Evolutionary conservation across 306 rosid genomes (phyloP), one percentile per base, ranked within the genome.

Genomic region (Amphicarpaea edgeworthii): DNA sequence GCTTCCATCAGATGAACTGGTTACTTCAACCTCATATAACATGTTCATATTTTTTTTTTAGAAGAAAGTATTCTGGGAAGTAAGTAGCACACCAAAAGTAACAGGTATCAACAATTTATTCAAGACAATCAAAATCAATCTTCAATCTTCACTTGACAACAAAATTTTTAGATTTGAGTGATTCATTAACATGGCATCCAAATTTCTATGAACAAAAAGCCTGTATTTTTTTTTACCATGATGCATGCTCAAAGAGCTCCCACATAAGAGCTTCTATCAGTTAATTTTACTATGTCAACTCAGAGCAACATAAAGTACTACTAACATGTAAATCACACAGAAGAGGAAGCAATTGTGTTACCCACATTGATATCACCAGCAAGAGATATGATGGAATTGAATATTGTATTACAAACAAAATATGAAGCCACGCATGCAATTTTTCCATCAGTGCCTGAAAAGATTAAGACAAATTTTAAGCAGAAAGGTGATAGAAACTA

Each of bases 381-480:
- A 77, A 70, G 93, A 17, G 85, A 64, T 76, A 90, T 30, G 85
- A 96, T 92, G 88, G 96, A 86, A 72, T 65, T 87, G 87, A 96
- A 96, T 58, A 96, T 87, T 64, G 85, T 69, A 74, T 88, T 90
- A 76, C 99, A 96, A 70, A 90, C 90, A 78, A 84, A 79, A 79
- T 89, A 96, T 16, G 99, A 83, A 65, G 99, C 90, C 75, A 83
- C 59, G 77, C 98, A 96, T 45, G 97, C 79, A 12, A 90, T 77
- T 51, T 90, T 90, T 68, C 98, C 98, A 85, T 86, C 97, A 46
- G 97, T 89, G 38, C 98, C 99, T 96, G 91, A 81, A 82, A 77
- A 43, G 70, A 70, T 63, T 51, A 45, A 83, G 69, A 50, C 72
- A 78, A 47, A 40, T 38, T 76, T 75, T 42, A 79, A 67, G 73